phyloP scores from a whole-genome alignment of 176 grass and related monocot genomes.

The Hyparrhenia diplandra region DNA sequence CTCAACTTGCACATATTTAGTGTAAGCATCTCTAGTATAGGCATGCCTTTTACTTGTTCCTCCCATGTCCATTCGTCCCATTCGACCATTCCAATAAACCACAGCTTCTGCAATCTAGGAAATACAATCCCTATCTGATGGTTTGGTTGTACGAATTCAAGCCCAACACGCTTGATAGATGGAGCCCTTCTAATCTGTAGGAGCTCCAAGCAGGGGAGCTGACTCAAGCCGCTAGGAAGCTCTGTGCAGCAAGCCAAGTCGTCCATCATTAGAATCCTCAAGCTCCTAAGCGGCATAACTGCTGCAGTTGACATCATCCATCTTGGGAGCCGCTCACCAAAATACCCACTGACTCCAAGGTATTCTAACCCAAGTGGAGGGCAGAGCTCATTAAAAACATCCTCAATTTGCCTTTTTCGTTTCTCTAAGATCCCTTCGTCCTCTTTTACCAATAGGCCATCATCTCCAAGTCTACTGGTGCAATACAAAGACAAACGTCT shows the following conservation, averaged over 20 bases:
- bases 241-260: too few species aligned
- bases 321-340: background rate
- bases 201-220: too few species aligned
- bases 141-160: too few species aligned
- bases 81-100: fast-evolving
- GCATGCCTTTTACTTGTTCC: background rate
- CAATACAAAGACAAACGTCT: background rate
- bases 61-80: background rate
- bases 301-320: too few species aligned
- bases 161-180: too few species aligned
- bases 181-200: too few species aligned
- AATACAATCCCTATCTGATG: background rate
- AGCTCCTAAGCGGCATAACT: too few species aligned
- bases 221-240: too few species aligned
- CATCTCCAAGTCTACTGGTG: background rate
- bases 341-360: background rate
- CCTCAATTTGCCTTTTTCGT: background rate
- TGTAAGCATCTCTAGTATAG: background rate
- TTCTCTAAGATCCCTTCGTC: background rate
- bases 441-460: background rate
- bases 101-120: background rate
- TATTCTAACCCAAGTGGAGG: background rate
- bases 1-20: slow-evolving; percentile 17
- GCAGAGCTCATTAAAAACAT: slow-evolving; percentile 2
- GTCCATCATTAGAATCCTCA: too few species aligned